phyloP scores from a whole-genome alignment of 768 basidiomycete genomes.

The Gyrodon lividus region DNA sequence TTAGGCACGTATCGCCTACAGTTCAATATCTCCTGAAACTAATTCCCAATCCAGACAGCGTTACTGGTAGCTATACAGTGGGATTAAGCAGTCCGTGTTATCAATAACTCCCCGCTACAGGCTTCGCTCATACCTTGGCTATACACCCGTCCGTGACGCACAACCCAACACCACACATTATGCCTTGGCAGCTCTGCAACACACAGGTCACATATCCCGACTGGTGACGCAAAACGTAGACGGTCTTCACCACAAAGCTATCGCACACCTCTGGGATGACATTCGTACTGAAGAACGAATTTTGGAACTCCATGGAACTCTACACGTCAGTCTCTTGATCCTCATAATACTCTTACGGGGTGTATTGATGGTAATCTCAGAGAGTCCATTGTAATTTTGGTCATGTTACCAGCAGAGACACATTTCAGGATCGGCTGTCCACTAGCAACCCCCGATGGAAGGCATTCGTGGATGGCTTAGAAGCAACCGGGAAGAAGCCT shows the following conservation, averaged over 20 bases:
- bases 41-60: slow-evolving; percentile 54
- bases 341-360: neutral
- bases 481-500: slow-evolving; percentile 53
- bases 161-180: slow-evolving; percentile 88
- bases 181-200: slow-evolving; percentile 79
- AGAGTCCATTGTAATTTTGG: slow-evolving; percentile 76
- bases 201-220: slow-evolving; percentile 55
- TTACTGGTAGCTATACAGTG: slow-evolving; percentile 59
- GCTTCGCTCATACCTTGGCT: slow-evolving; percentile 82
- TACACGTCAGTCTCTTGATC: slow-evolving; percentile 55
- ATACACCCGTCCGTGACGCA: slow-evolving; percentile 79
- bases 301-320: slow-evolving; percentile 85
- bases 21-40: neutral
- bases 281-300: slow-evolving; percentile 43
- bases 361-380: slow-evolving; percentile 36
- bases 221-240: slow-evolving; percentile 94
- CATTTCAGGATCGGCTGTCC: slow-evolving; percentile 75
- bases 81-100: neutral
- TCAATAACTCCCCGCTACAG: slow-evolving; percentile 14
- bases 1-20: slow-evolving; percentile 50
- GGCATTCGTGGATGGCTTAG: slow-evolving; percentile 61
- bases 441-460: slow-evolving; percentile 79
- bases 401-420: slow-evolving; percentile 63
- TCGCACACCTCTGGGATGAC: slow-evolving; percentile 44
- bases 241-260: slow-evolving; percentile 85